Conservation (phyloP, 2,329 filamentous ascomycete species). For the Coccinonectria pachysandricola region DNA sequence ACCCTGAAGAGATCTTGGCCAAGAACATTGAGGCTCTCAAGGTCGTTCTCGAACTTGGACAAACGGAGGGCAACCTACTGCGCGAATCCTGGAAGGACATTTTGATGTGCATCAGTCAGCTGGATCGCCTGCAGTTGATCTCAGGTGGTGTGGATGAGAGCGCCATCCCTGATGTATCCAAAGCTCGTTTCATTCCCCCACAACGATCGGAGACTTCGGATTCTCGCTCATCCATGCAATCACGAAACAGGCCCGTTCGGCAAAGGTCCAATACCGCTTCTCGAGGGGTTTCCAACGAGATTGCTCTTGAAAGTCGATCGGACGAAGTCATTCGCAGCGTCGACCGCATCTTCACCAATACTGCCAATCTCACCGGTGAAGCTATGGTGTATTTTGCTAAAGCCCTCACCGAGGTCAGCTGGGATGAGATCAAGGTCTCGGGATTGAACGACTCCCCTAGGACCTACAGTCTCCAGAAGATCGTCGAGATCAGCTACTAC, state of each 20-base stretch:
- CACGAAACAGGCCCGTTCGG: slow-evolving; percentile 34
- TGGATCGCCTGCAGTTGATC: slow-evolving; percentile 90
- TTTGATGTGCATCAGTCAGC: slow-evolving; percentile 86
- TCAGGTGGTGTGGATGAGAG: slow-evolving; percentile 91
- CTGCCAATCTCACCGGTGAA: slow-evolving; percentile 82
- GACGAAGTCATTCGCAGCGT: slow-evolving; percentile 88
- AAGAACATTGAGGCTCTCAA: slow-evolving; percentile 96
- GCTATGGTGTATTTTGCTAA: slow-evolving; percentile 93
- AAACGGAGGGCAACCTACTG: slow-evolving; percentile 83
- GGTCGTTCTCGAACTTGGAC: slow-evolving; percentile 80
- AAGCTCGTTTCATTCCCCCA: slow-evolving; percentile 60
- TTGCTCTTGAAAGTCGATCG: slow-evolving; percentile 84
- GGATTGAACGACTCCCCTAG: slow-evolving; percentile 91
- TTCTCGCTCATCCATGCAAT: slow-evolving; percentile 58
- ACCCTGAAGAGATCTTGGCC: slow-evolving; percentile 85
- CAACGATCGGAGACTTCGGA: slow-evolving; percentile 43
- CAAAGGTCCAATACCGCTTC: slow-evolving; percentile 47
- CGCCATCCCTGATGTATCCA: slow-evolving; percentile 82
- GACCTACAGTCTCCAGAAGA: slow-evolving; percentile 94
- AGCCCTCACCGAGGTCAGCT: slow-evolving; percentile 89
- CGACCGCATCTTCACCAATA: slow-evolving; percentile 94
- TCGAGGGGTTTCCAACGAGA: slow-evolving; percentile 61
- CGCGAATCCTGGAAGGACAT: slow-evolving; percentile 93
- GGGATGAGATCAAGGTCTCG: slow-evolving; percentile 97
- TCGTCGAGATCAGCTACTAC: slow-evolving; percentile 98